Evolutionary conservation across 805 yeast genomes (phyloP), one percentile per base, ranked within the genome.

Genomic region (Wickerhamiella azymoides): DNA sequence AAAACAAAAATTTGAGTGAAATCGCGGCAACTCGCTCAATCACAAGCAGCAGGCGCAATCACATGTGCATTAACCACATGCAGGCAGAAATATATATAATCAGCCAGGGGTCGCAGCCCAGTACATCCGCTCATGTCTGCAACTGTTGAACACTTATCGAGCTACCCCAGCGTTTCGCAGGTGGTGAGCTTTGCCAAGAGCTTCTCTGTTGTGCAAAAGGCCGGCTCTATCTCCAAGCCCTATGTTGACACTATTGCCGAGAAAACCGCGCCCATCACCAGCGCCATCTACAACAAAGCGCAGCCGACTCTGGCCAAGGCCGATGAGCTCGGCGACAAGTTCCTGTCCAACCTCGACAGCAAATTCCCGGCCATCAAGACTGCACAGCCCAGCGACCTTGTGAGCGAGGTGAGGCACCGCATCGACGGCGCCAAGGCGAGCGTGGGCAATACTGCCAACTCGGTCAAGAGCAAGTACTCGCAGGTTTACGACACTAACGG

Each of bases 341-440:
- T 74, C n/a, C 72, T 86, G 53, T 59, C 57, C 47, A 57, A 66
- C 30, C 64, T 84, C 37, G 95, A 86, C 55, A 59, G 61, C 49
- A 58, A 63, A 36, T 64, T 75, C 17, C 94, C 94, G 3, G 65
- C 67, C 33, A 62, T 79, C 46, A 75, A 76, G 63, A 71, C 80
- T 1, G 67, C 72, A 47, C 64, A 66, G 44, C 89, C 92, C 25
- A 63, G 71, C 45, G 67, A 64, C 32, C 64, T 67, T n/a, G 64
- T 72, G 10, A 65, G 63, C 25, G 64, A 64, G 33, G 70, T 68
- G 36, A 57, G 62, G 37, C 57, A 62, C 48, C 68, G 68, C 47
- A 59, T 65, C 19, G 61, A 58, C 14, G 54, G 57, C 18, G 66
- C 62, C 43, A 60, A 62, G 16, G 51, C 58, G 30, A 51, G 65